Base-by-base conservation (phyloP, 768 basidiomycete genomes). In the Candolleomyces aberdarensis region DNA sequence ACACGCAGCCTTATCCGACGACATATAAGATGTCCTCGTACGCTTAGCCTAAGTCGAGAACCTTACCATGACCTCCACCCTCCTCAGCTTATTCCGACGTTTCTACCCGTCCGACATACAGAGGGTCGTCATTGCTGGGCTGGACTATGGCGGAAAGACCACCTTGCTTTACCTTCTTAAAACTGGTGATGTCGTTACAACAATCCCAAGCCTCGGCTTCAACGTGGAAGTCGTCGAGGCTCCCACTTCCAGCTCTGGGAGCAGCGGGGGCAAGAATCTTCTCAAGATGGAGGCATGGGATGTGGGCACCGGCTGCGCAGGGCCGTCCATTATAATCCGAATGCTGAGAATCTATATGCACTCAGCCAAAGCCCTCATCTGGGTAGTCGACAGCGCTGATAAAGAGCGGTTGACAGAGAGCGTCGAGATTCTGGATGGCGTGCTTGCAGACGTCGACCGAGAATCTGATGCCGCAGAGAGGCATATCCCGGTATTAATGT, bases 211-310 rank as follows among this genome's bases (percentile, higher is more conserved):
- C 1, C 71, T 80, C 3, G 80, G 78, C 8, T 81, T 88, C 76
- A 86, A 85, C 70, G 78, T 88, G 65, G 87, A 88, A 74, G 81
- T 80, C 7, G 76, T 87, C 46, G 63, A 71, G 6, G 64, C 68
- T 4, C 62, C 69, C 1, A 66, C 67, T 8, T 36, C 63, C 0
- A 55, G 49, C 26, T 26, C 26, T 26, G 26, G 26, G 36, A 36
- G 36, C 36, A 36, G 1, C 36, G 36, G 36, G 36, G 6, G 11
- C 26, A 15, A 69, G 1, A 57, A 74, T 75, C 76, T 70, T 69
- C 79, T 75, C 43, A 80, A 75, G 47, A 80, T 85, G 70, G 80
- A 76, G 15, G 81, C 82, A 3, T 88, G 85, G 87, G 86, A 89
- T 71, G 74, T 85, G 59, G 88, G 87, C 66, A 59, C 65, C 4